phyloP scores from a whole-genome alignment of 768 basidiomycete genomes.

The Amyloporia xantha region DNA sequence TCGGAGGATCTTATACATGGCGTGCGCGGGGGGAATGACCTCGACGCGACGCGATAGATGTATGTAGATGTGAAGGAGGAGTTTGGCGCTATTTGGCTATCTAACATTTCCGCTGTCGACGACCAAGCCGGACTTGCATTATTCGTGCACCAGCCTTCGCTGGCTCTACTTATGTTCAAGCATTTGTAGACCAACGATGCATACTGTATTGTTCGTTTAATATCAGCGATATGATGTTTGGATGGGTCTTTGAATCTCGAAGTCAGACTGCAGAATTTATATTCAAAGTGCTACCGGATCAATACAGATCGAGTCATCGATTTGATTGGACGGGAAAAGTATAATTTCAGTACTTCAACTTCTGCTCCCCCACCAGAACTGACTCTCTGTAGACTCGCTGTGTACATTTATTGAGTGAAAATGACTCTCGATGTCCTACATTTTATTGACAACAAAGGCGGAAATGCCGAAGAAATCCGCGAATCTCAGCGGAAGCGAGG shows the following conservation, averaged over 20 bases:
- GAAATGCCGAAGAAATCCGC: conserved; percentile 82
- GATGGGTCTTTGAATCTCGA: no score
- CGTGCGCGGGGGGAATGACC: background rate
- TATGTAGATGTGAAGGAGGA: background rate
- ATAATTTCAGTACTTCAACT: background rate
- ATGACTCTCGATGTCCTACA: conserved; percentile 82
- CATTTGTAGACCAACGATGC: no score
- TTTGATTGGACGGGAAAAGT: background rate
- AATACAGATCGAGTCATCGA: background rate
- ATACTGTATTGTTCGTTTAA: no score
- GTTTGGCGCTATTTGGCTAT: conserved; percentile 4
- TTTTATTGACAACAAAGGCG: conserved; percentile 86
- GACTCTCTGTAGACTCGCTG: background rate
- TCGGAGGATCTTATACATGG: conserved; percentile 66
- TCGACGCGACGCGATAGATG: conserved; percentile 2
- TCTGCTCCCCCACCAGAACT: background rate
- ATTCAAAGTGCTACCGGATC: no score
- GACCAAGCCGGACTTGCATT: no score
- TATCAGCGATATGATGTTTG: no score
- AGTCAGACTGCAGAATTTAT: no score
- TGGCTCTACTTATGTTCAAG: no score
- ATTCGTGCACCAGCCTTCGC: no score
- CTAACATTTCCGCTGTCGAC: no score
- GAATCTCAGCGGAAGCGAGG: conserved; percentile 92
- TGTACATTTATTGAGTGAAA: conserved; percentile 6